Percentiles rank a stretch among this genome's conserved stretches.
Conservation (phyloP, 352 stramenopile genomes). For the Globisporangium radiosum region DNA sequence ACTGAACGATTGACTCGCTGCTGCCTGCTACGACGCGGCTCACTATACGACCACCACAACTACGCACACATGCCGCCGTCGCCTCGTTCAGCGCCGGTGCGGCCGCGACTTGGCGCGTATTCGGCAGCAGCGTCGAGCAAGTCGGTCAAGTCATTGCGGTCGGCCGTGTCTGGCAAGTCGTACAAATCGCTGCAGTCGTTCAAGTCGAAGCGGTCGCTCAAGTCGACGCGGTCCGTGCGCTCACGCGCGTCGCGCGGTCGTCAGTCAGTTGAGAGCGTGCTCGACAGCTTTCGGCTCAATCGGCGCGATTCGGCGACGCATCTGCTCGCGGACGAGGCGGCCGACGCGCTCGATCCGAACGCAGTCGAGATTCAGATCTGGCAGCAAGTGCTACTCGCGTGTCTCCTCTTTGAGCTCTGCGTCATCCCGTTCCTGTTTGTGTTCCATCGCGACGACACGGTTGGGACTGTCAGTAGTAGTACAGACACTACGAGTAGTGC, state of each 20-base stretch:
- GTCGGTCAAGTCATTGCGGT: neutral
- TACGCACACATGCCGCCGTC: neutral
- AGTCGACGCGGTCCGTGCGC: neutral
- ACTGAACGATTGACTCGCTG: no score
- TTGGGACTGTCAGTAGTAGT: no score
- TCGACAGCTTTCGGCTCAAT: slow-evolving; percentile 8
- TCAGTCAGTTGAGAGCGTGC: slow-evolving; percentile 7
- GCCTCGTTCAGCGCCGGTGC: no score
- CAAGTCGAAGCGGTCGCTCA: neutral
- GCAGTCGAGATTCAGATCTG: slow-evolving; percentile 37
- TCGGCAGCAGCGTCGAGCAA: neutral
- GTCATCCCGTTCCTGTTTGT: slow-evolving; percentile 44
- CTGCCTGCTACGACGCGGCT: neutral
- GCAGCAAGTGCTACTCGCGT: slow-evolving; percentile 35
- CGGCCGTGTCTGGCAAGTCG: neutral
- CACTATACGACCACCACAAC: neutral
- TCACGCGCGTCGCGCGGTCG: neutral
- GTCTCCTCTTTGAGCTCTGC: slow-evolving; percentile 39
- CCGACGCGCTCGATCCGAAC: slow-evolving; percentile 30
- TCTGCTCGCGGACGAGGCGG: slow-evolving; percentile 15
- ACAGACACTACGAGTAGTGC: no score
- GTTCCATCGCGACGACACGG: slow-evolving; percentile 17
- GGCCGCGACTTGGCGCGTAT: neutral
- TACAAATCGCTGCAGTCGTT: neutral
- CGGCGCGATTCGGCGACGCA: neutral